Percentiles rank a stretch among this genome's conserved stretches.
These are phyloP conservation scores for Auxenochlorella protothecoides DNA, from an alignment of 139 green algal species.

Conservation along the genomic window DNA sequence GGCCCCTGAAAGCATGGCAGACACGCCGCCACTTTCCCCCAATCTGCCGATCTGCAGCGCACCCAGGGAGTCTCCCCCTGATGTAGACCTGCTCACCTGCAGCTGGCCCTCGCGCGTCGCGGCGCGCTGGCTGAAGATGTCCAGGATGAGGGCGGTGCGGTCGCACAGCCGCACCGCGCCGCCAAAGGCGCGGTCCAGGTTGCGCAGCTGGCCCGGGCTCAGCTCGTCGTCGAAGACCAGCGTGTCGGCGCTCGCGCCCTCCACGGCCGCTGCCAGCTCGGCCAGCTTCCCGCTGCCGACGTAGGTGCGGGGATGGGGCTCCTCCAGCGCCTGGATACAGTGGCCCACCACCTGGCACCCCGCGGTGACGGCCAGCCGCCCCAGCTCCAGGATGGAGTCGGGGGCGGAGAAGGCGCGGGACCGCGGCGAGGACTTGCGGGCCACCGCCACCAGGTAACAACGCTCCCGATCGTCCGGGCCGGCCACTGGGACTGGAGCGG, in stretches of 20 bases:
- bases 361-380: constrained; percentile 76
- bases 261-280: constrained; percentile 43
- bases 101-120: constrained; percentile 85
- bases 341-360: constrained; percentile 73
- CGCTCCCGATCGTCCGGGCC: constrained; percentile 5
- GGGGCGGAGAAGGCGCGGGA: constrained; percentile 42
- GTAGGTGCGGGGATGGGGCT: constrained; percentile 75
- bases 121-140: constrained; percentile 95
- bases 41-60: no score
- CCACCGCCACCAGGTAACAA: constrained; percentile 11
- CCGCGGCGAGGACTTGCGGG: constrained; percentile 4
- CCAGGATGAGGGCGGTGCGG: constrained; percentile 91
- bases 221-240: constrained; percentile 96
- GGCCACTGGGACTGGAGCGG: no score
- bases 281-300: constrained; percentile 79
- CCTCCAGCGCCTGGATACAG: constrained; percentile 67
- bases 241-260: constrained; percentile 49
- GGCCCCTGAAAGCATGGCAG: no score
- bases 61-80: background rate
- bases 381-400: constrained; percentile 85
- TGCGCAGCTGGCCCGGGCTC: constrained; percentile 68
- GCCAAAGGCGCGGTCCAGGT: constrained; percentile 60
- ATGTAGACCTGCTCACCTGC: constrained; percentile 47
- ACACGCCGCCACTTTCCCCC: no score
- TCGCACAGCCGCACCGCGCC: constrained; percentile 71